Percentiles rank a stretch among this genome's conserved stretches.
Evolutionary conservation across 2,329 filamentous ascomycete genomes (phyloP).

Genomic region (Drechslerella coelobrocha): DNA sequence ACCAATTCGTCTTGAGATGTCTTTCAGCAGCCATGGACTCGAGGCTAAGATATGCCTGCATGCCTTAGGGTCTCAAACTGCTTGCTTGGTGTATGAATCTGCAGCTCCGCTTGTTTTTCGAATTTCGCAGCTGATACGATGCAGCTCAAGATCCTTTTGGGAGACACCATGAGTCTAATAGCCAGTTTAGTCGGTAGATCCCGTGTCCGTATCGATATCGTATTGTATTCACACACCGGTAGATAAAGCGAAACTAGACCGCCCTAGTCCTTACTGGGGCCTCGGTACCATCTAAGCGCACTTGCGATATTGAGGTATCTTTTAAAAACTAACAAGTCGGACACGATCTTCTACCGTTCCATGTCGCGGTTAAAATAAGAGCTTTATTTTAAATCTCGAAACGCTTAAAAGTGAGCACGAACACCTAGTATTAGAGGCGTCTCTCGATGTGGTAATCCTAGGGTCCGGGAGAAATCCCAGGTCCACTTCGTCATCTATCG

Average conservation of each 20-base stretch:
- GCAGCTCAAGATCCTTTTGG: no score
- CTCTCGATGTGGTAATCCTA: slow-evolving; percentile 6
- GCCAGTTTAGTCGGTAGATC: slow-evolving; percentile 8
- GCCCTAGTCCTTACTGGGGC: slow-evolving; percentile 10
- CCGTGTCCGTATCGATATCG: slow-evolving; percentile 38
- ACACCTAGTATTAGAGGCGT: neutral
- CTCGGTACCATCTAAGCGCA: neutral
- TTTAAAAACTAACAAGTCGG: neutral
- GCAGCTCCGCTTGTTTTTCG: slow-evolving; percentile 27
- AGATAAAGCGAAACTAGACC: neutral
- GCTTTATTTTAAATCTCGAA: slow-evolving; percentile 47
- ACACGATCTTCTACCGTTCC: slow-evolving; percentile 24
- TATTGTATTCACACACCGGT: slow-evolving; percentile 28
- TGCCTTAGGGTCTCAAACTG: neutral
- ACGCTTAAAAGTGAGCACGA: slow-evolving; percentile 41
- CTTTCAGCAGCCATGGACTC: slow-evolving; percentile 13
- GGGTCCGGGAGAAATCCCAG: slow-evolving; percentile 30
- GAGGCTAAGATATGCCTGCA: slow-evolving; percentile 27
- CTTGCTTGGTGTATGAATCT: slow-evolving; percentile 17
- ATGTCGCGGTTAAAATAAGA: slow-evolving; percentile 8
- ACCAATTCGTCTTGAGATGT: slow-evolving; percentile 42
- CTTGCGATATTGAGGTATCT: neutral
- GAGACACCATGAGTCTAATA: slow-evolving; percentile 16
- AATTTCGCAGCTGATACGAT: slow-evolving; percentile 18
- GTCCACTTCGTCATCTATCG: slow-evolving; percentile 18